Conservation (phyloP, 345 rosid species). For the Moricandia arvensis region DNA sequence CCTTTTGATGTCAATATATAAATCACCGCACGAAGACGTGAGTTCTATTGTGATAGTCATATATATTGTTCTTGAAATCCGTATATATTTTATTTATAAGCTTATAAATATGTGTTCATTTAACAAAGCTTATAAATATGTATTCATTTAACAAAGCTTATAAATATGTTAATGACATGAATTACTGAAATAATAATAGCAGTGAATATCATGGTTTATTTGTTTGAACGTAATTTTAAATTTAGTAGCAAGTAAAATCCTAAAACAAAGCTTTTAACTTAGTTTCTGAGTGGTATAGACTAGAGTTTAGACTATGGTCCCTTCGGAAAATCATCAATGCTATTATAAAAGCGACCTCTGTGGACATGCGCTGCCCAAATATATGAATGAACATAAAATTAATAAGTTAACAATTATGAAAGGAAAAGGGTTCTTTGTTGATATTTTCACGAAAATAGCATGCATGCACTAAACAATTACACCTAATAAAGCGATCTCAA, state of each 20-base stretch:
- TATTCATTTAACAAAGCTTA: not conserved
- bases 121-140: not conserved
- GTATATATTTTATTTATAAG: not conserved
- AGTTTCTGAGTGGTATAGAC: not conserved
- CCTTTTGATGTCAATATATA: slow-evolving; percentile 3
- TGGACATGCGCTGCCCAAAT: slow-evolving; percentile 24
- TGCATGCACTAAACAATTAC: slow-evolving; percentile 28
- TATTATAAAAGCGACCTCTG: slow-evolving; percentile 14
- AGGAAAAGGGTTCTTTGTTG: slow-evolving; percentile 24
- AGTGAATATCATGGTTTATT: not conserved
- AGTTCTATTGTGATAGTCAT: slow-evolving; percentile 14
- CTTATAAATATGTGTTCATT: not conserved
- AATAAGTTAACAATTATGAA: slow-evolving; percentile 6
- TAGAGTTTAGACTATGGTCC: slow-evolving; percentile 28
- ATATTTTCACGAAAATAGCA: slow-evolving; percentile 35
- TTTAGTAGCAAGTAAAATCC: not conserved
- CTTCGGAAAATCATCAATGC: slow-evolving; percentile 18
- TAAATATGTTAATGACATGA: not conserved
- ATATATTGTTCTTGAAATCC: not conserved
- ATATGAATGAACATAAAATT: not conserved
- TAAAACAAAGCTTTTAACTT: not conserved
- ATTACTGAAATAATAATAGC: not conserved
- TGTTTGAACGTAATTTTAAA: not conserved
- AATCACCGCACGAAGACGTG: slow-evolving; percentile 26
- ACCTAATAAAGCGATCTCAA: slow-evolving; percentile 24